Conservation (phyloP, 2,329 filamentous ascomycete genomes). For the Fusarium multiceps region DNA sequence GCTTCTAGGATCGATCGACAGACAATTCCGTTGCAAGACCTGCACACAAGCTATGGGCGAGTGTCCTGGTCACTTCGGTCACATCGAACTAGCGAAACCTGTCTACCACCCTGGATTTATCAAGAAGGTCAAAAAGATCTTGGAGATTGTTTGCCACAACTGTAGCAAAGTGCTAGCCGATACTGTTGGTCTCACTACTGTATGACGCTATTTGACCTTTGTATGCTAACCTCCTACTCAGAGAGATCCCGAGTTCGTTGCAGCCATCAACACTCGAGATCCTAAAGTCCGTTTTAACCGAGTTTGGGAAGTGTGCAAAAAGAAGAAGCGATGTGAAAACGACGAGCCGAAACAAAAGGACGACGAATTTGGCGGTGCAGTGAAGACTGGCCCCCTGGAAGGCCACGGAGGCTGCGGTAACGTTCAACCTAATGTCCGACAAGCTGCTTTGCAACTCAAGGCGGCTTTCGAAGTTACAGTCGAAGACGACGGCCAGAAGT, state of each 20-base stretch:
- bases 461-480: slow-evolving; percentile 72
- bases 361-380: slow-evolving; percentile 71
- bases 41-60: slow-evolving; percentile 96
- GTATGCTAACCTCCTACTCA: slow-evolving; percentile 73
- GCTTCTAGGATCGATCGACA: slow-evolving; percentile 94
- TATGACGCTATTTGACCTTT: slow-evolving; percentile 63
- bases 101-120: slow-evolving; percentile 97
- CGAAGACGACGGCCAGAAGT: slow-evolving; percentile 75
- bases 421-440: slow-evolving; percentile 85
- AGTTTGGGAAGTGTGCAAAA: slow-evolving; percentile 93
- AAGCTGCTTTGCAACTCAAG: slow-evolving; percentile 85
- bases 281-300: slow-evolving; percentile 94
- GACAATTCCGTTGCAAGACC: slow-evolving; percentile 94
- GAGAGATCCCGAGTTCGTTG: slow-evolving; percentile 85
- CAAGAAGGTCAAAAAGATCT: slow-evolving; percentile 98
- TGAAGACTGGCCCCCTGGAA: slow-evolving; percentile 62
- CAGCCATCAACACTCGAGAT: slow-evolving; percentile 86
- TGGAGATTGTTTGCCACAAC: slow-evolving; percentile 99
- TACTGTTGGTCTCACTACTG: slow-evolving; percentile 85
- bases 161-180: slow-evolving; percentile 98
- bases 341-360: slow-evolving; percentile 78
- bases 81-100: slow-evolving; percentile 96
- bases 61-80: slow-evolving; percentile 97
- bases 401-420: slow-evolving; percentile 95
- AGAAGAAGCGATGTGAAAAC: slow-evolving; percentile 85